A percentile compares a stretch with the other conserved stretches of the same genome.
Evolutionary conservation across 2,329 filamentous ascomycete genomes (phyloP).

Genomic region (Alternaria atra): DNA sequence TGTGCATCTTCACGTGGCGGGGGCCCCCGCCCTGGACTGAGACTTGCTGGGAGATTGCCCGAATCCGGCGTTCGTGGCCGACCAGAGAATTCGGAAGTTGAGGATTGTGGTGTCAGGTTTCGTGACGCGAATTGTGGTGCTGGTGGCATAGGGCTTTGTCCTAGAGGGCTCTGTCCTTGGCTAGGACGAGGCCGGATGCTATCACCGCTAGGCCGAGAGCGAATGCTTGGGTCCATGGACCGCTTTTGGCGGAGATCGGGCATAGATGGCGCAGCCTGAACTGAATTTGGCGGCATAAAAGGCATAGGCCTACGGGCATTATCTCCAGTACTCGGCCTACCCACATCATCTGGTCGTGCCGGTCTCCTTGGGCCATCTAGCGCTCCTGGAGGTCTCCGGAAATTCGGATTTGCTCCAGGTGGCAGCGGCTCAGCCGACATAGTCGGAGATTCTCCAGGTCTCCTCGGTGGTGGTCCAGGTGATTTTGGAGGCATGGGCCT

Average conservation of each 20-base stretch:
- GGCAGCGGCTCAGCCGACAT: conserved; percentile 21
- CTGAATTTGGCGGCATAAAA: conserved; percentile 30
- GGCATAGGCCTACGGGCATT: conserved; percentile 40
- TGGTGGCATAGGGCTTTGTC: conserved; percentile 33
- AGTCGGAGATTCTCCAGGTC: conserved; percentile 28
- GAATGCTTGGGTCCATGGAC: conserved; percentile 47
- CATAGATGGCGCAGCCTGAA: conserved; percentile 35
- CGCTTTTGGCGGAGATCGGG: conserved; percentile 42
- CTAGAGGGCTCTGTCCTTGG: conserved; percentile 40
- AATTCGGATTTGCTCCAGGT: conserved; percentile 29
- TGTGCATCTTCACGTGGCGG: conserved; percentile 41
- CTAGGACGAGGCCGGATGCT: conserved; percentile 45
- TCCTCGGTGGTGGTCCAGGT: conserved; percentile 30
- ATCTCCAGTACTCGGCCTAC: conserved; percentile 42
- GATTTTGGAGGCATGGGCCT: conserved; percentile 33
- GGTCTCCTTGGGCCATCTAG: conserved; percentile 31
- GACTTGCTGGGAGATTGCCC: conserved; percentile 30
- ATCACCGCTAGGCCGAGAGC: conserved; percentile 47
- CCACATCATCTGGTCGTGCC: conserved; percentile 31
- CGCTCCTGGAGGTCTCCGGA: conserved; percentile 34
- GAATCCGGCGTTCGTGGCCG: conserved; percentile 48
- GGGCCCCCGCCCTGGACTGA: conserved; percentile 41
- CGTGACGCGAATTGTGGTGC: conserved; percentile 40
- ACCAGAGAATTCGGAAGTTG: conserved; percentile 47
- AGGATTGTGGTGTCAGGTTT: conserved; percentile 53